Evolutionary conservation across 1,284 basidiomycete species (phyloP), one percentile per base, ranked within the genome.

Genomic region (Papiliotrema flavescens): DNA sequence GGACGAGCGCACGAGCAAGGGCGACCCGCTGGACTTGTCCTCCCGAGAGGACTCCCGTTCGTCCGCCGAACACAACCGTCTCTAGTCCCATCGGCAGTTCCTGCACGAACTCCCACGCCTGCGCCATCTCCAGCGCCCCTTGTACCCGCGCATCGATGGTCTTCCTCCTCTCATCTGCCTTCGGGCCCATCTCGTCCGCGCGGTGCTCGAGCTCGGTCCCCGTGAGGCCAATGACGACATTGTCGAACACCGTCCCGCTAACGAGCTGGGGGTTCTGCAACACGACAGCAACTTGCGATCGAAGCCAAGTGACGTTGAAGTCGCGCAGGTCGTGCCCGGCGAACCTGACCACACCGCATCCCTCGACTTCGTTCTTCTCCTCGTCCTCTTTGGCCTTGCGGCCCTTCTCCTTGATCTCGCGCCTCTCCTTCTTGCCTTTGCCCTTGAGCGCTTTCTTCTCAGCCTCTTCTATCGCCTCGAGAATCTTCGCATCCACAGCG

Each of bases 261-360:
- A 77, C 74, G 1, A 80, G 66, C 42, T 75, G 70, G 5, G 77
- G 78, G 37, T 78, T 71, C 54, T 79, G 78, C 7, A 71, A 67
- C n/a, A 79, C 76, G 13, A 78, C 72, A 20, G 76, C 73, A 43
- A 79, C 67, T 52, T 78, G 76, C 13, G 71, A 73, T 11, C 78
- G 69, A 17, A 79, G 63, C 70, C 76, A 79, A 17, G 66, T 62
- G n/a, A 75, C 56, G 51, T 78, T 78, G 55, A 75, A 60, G 11
- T 70, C 62, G 36, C 71, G 64, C 19, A 78, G 45, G 52, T 78
- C 73, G 19, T 64, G 59, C 4, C 67, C 73, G 3, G 65, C 70
- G 32, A 75, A 70, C 2, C 61, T 54, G 4, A 77, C 69, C 1
- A 53, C 36, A 19, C 64, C 63, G n/a, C 35, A 24, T 1, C 61